A percentile compares a stretch with the other conserved stretches of the same genome.
Evolutionary conservation across 169 alveolate genomes (phyloP).

Genomic region (Eimeria acervulina): DNA sequence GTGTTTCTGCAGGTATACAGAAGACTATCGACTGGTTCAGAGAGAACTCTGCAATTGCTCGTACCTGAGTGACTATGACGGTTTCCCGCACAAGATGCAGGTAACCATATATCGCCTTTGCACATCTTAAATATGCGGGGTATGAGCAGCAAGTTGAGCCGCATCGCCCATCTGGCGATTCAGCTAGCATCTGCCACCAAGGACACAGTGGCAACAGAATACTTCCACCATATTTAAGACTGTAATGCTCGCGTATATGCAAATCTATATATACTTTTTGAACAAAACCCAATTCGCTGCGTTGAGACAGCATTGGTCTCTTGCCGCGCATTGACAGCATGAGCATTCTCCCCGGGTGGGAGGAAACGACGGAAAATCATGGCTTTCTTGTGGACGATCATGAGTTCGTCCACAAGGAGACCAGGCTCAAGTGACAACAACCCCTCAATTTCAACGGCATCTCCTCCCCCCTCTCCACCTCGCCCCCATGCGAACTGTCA

Average conservation of each 20-base stretch:
- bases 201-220: neutral
- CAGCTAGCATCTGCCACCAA: neutral
- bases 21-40: conserved; percentile 74
- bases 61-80: conserved; percentile 1
- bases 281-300: neutral
- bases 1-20: conserved; percentile 60
- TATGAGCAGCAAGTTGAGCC: neutral
- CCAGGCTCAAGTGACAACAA: neutral
- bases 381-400: neutral
- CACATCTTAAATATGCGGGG: neutral
- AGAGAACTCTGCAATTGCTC: conserved; percentile 36
- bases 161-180: neutral
- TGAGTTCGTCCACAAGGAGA: neutral
- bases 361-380: neutral
- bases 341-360: neutral
- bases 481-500: neutral
- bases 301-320: neutral
- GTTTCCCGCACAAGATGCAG: neutral
- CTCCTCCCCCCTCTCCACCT: neutral
- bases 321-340: conserved; percentile 10
- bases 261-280: neutral
- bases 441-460: neutral
- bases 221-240: neutral
- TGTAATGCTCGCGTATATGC: neutral
- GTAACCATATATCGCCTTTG: neutral